These are phyloP conservation scores for Pyrus bretschneideri DNA, from an alignment of 306 rosid species.

Conservation along the genomic window DNA sequence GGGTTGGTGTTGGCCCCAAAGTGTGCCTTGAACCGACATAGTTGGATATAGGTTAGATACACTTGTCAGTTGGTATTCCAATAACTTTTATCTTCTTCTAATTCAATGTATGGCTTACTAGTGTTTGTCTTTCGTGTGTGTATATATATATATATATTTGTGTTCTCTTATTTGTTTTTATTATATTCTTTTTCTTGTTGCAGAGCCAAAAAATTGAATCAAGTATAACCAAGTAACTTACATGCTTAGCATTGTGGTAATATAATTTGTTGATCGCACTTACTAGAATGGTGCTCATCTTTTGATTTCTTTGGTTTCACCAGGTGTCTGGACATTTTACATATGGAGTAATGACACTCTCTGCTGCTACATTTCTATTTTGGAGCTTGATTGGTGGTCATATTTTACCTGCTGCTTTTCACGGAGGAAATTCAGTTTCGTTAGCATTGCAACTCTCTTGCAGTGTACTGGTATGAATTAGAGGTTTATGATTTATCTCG, in stretches of 20 bases:
- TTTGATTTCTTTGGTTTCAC: constrained; percentile 15
- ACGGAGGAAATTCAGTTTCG: constrained; percentile 76
- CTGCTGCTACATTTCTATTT: constrained; percentile 74
- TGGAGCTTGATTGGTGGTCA: constrained; percentile 75
- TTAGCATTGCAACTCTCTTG: constrained; percentile 96
- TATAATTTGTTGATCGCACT: background rate
- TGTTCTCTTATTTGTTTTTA: background rate
- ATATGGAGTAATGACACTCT: constrained; percentile 88
- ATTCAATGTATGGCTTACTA: background rate
- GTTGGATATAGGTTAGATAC: background rate
- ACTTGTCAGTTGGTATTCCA: background rate
- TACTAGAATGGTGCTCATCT: background rate
- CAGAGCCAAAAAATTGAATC: background rate
- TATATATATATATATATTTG: background rate
- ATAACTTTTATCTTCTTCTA: background rate
- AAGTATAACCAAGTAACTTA: background rate
- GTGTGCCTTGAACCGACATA: background rate
- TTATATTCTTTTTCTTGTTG: background rate
- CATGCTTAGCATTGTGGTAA: background rate
- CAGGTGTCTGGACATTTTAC: constrained; percentile 97
- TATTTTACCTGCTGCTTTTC: constrained; percentile 56
- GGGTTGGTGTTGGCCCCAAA: background rate
- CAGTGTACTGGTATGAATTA: constrained; percentile 79
- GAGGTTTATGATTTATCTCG: background rate
- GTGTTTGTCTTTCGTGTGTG: background rate